Percentiles rank a stretch among this genome's conserved stretches.
Conservation (phyloP, 1,139 yeast genomes). For the Kazachstania sp. region DNA sequence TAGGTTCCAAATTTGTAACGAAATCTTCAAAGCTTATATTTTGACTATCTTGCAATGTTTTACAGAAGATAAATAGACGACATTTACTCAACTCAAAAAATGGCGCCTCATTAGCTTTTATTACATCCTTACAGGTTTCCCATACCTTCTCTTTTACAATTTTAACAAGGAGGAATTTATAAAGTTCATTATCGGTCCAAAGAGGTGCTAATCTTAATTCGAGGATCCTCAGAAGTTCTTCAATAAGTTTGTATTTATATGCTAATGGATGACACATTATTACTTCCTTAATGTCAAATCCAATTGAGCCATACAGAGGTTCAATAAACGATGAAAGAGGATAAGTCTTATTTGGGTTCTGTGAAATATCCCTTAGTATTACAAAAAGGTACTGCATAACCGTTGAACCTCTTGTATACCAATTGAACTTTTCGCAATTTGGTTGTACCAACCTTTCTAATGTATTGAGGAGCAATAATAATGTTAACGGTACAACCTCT, state of each 20-base stretch:
- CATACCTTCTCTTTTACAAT: conserved; percentile 22
- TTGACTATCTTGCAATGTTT: conserved; percentile 9
- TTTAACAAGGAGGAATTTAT: conserved; percentile 20
- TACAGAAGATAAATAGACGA: conserved; percentile 14
- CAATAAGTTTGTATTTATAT: conserved; percentile 18
- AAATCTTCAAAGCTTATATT: conserved; percentile 16
- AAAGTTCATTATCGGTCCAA: conserved; percentile 22
- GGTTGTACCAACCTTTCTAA: conserved; percentile 19
- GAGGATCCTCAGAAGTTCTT: conserved; percentile 18
- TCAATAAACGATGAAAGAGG: conserved; percentile 5
- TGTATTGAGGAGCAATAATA: conserved; percentile 19
- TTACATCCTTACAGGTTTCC: conserved; percentile 8
- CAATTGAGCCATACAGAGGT: conserved; percentile 8
- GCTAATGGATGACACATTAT: conserved; percentile 9
- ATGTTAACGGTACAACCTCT: conserved; percentile 17
- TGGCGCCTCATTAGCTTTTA: conserved; percentile 3
- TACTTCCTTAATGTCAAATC: conserved; percentile 14
- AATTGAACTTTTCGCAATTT: conserved; percentile 13
- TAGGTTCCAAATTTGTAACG: conserved; percentile 15
- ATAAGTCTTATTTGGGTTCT: conserved; percentile 13
- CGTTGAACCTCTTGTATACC: conserved; percentile 27
- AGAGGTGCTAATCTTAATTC: conserved; percentile 20
- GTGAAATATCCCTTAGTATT: conserved; percentile 19
- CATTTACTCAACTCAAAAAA: conserved; percentile 8
- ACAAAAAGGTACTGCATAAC: conserved; percentile 27